These are phyloP conservation scores for Ogataea neopini DNA, from an alignment of 805 yeast genomes.

Conservation along the genomic window DNA sequence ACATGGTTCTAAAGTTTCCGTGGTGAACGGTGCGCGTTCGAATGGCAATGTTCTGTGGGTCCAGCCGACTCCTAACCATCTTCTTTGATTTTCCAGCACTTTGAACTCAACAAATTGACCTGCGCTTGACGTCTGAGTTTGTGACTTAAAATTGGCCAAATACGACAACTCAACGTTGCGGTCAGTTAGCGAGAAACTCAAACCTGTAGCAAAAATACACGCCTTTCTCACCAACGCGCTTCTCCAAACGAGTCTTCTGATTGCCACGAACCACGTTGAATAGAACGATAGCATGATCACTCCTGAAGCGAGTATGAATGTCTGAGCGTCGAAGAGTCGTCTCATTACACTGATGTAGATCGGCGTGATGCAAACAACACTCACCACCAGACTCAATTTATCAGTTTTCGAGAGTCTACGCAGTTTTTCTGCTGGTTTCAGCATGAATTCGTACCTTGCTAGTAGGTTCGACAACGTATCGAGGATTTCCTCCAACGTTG, in stretches of 20 bases:
- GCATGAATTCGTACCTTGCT: conserved; percentile 41
- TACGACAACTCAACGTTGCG: conserved; percentile 16
- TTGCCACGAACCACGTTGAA: conserved; percentile 48
- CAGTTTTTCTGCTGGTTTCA: conserved; percentile 38
- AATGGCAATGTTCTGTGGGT: conserved; percentile 48
- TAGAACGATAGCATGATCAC: conserved; percentile 43
- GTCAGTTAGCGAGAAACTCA: conserved; percentile 26
- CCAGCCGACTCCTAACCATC: conserved; percentile 69
- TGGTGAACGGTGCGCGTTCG: conserved; percentile 52
- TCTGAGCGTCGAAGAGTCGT: conserved; percentile 35
- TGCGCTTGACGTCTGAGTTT: conserved; percentile 18
- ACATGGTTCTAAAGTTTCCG: conserved; percentile 36
- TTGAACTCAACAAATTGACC: conserved; percentile 52
- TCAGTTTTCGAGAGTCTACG: conserved; percentile 23
- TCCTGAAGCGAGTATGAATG: conserved; percentile 38
- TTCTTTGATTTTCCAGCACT: conserved; percentile 56
- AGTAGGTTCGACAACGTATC: conserved; percentile 48
- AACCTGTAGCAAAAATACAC: conserved; percentile 44
- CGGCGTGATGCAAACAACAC: conserved; percentile 43
- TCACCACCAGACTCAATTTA: conserved; percentile 33
- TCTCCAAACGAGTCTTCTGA: conserved; percentile 51
- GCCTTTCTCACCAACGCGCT: conserved; percentile 43
- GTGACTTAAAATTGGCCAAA: conserved; percentile 13
- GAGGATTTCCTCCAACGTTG: conserved; percentile 54
- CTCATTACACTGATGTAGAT: conserved; percentile 41